Conservation (phyloP, 2,329 filamentous ascomycete species). For the Lachnellula hyalina region DNA sequence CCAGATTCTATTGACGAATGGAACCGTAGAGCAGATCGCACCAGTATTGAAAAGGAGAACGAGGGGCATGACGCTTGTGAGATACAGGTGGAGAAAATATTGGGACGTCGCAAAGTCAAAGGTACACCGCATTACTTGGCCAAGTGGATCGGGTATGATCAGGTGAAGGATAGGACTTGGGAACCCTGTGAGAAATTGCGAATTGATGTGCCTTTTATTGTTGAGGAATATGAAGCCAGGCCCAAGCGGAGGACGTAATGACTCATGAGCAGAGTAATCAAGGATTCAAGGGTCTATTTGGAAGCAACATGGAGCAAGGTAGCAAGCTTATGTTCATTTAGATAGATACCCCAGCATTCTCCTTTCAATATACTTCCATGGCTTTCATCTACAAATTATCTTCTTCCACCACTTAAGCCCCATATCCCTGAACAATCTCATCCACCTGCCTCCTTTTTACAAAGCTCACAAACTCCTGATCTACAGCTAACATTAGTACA, state of each 20-base stretch:
- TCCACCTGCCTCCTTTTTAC: slow-evolving; percentile 28
- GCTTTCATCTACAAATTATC: not conserved
- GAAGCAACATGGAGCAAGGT: not conserved
- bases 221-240: slow-evolving; percentile 9
- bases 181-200: slow-evolving; percentile 15
- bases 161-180: slow-evolving; percentile 18
- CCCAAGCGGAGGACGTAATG: not conserved
- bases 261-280: not conserved
- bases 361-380: not conserved
- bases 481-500: slow-evolving; percentile 16
- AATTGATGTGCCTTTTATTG: slow-evolving; percentile 11
- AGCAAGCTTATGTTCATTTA: not conserved
- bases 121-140: slow-evolving; percentile 14
- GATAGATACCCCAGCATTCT: not conserved
- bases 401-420: not conserved
- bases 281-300: not conserved
- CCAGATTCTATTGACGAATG: slow-evolving; percentile 14
- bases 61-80: not conserved
- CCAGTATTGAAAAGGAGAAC: not conserved
- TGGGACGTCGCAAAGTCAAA: slow-evolving; percentile 11
- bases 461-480: slow-evolving; percentile 33
- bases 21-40: not conserved
- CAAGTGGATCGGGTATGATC: slow-evolving; percentile 18
- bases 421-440: slow-evolving; percentile 27
- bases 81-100: slow-evolving; percentile 14